These are phyloP conservation scores for Dothistroma septosporum DNA, from an alignment of 2,329 filamentous ascomycete species.

Conservation along the genomic window DNA sequence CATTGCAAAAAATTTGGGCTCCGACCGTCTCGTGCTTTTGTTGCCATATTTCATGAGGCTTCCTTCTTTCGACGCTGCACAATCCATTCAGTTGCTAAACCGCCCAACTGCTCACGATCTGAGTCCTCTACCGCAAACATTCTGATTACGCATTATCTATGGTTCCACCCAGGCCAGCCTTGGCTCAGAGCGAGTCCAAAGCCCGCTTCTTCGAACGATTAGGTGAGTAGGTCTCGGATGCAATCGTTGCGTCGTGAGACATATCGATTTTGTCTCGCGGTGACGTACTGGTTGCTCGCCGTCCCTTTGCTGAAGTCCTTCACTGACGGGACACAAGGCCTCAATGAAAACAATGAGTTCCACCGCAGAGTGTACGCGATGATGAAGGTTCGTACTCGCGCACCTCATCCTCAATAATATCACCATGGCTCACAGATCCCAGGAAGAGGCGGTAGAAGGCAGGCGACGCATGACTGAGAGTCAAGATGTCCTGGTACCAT, in stretches of 20 bases:
- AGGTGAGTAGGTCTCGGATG: conserved; percentile 7
- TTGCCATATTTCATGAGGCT: background rate
- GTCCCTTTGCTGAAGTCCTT: too few species aligned
- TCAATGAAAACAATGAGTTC: conserved; percentile 37
- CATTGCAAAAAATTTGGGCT: conserved; percentile 12
- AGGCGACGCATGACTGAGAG: conserved; percentile 41
- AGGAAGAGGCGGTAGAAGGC: conserved; percentile 44
- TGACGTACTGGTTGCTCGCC: too few species aligned
- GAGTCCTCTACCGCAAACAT: background rate
- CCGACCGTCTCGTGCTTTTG: conserved; percentile 1
- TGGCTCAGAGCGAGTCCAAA: conserved; percentile 46
- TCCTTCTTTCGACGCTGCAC: background rate
- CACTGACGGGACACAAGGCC: conserved; percentile 11
- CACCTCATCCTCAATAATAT: background rate
- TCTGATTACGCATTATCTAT: conserved; percentile 14
- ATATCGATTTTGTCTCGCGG: too few species aligned
- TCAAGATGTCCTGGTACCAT: conserved; percentile 38
- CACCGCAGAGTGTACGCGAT: conserved; percentile 39
- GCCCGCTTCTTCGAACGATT: conserved; percentile 42
- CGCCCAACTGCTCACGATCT: background rate
- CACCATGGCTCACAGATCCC: background rate
- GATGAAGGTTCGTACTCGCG: conserved; percentile 40
- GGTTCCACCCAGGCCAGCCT: conserved; percentile 30
- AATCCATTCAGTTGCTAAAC: background rate
- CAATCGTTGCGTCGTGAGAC: too few species aligned